These are phyloP conservation scores for Fraxinus ornus DNA, from an alignment of 305 asterid species.

Conservation along the genomic window DNA sequence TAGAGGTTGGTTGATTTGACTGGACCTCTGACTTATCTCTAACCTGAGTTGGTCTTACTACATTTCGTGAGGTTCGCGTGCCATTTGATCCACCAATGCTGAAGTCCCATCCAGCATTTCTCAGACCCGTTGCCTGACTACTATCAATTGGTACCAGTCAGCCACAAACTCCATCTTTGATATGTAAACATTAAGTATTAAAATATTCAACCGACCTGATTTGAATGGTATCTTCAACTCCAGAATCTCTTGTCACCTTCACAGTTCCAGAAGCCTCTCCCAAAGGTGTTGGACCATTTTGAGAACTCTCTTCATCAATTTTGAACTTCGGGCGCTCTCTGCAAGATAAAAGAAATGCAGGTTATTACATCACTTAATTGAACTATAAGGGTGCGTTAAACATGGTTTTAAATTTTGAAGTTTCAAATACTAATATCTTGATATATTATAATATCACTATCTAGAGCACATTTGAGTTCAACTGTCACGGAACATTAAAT, in stretches of 20 bases:
- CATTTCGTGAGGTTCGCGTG: slow-evolving; percentile 77
- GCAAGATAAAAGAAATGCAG: slow-evolving; percentile 25
- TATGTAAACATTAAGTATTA: slow-evolving; percentile 16
- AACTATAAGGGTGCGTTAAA: neutral
- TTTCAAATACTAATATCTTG: slow-evolving; percentile 21
- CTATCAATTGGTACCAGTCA: slow-evolving; percentile 34
- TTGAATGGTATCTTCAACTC: slow-evolving; percentile 51
- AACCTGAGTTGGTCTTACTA: slow-evolving; percentile 75
- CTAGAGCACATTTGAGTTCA: slow-evolving; percentile 23
- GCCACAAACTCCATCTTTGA: slow-evolving; percentile 23
- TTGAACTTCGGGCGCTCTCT: slow-evolving; percentile 83
- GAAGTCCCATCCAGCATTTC: slow-evolving; percentile 89
- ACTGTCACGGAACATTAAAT: neutral
- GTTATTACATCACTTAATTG: slow-evolving; percentile 14
- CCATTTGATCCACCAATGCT: slow-evolving; percentile 72
- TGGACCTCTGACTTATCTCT: slow-evolving; percentile 69
- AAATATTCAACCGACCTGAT: slow-evolving; percentile 50
- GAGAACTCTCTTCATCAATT: slow-evolving; percentile 55
- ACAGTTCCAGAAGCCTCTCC: slow-evolving; percentile 81
- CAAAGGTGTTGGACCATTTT: slow-evolving; percentile 49
- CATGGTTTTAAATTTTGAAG: neutral
- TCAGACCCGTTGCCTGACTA: slow-evolving; percentile 62
- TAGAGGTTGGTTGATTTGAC: slow-evolving; percentile 49
- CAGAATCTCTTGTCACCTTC: slow-evolving; percentile 57
- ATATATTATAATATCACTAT: slow-evolving; percentile 8